Evolutionary conservation across 495 filamentous ascomycete genomes (phyloP).

Genomic region (Cercophora scortea): DNA sequence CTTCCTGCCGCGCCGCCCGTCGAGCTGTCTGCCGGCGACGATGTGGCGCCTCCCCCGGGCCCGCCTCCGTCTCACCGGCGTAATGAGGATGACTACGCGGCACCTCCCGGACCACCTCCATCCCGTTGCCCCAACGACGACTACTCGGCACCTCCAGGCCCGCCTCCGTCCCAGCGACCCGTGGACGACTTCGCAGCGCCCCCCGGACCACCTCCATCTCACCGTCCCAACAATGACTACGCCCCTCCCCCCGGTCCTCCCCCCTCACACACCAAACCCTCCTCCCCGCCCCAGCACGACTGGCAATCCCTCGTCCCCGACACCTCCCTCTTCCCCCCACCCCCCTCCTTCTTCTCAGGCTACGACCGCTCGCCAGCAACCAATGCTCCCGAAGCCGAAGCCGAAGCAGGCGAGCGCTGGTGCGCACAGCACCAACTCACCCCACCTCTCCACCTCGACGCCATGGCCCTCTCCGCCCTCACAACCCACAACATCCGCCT

Average conservation of each 20-base stretch:
- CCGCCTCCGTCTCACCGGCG: slow-evolving; percentile 19
- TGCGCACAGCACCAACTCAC: slow-evolving; percentile 57
- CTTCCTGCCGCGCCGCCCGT: slow-evolving; percentile 15
- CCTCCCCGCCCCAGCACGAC: slow-evolving; percentile 52
- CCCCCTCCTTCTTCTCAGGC: slow-evolving; percentile 57
- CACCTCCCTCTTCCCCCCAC: slow-evolving; percentile 72
- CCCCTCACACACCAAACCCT: slow-evolving; percentile 31
- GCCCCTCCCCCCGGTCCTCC: slow-evolving; percentile 39
- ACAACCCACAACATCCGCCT: slow-evolving; percentile 27
- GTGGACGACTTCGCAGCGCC: slow-evolving; percentile 18
- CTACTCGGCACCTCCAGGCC: slow-evolving; percentile 11
- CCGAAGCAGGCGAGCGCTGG: slow-evolving; percentile 66
- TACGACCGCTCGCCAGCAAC: slow-evolving; percentile 59
- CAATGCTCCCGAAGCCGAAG: slow-evolving; percentile 64
- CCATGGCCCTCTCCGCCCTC: slow-evolving; percentile 26
- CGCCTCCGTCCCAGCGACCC: slow-evolving; percentile 23
- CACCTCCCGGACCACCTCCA: slow-evolving; percentile 32
- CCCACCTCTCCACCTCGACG: slow-evolving; percentile 43
- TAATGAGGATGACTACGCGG: slow-evolving; percentile 18
- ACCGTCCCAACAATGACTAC: slow-evolving; percentile 10
- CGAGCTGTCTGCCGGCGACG: slow-evolving; percentile 2
- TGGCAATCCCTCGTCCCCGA: slow-evolving; percentile 76
- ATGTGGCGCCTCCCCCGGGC: slow-evolving; percentile 26
- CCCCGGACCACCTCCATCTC: slow-evolving; percentile 29
- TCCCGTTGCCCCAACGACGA: slow-evolving; percentile 17